These are phyloP conservation scores for Lactarius pseudohatsudake DNA, from an alignment of 768 basidiomycete species.

Conservation along the genomic window DNA sequence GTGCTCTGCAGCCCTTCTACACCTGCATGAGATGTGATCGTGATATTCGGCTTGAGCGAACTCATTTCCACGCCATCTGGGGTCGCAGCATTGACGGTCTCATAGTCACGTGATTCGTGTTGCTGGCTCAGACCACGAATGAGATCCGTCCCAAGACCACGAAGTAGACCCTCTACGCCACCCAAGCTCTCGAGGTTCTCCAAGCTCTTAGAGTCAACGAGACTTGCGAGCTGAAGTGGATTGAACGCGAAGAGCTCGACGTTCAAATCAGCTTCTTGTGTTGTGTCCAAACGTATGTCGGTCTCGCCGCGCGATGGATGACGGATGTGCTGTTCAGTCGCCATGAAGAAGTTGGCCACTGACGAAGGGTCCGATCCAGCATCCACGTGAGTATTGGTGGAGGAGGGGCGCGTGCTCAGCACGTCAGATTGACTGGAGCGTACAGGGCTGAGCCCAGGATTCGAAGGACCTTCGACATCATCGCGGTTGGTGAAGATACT, in stretches of 20 bases:
- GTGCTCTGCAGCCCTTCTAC: no score
- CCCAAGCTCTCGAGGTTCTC: slow-evolving; percentile 68
- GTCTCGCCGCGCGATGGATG: slow-evolving; percentile 7
- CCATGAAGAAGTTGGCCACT: slow-evolving; percentile 27
- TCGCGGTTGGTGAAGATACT: slow-evolving; percentile 45
- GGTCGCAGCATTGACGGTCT: no score
- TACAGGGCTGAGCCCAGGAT: slow-evolving; percentile 10
- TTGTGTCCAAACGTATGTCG: no score
- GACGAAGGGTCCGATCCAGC: slow-evolving; percentile 38
- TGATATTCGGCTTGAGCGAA: no score
- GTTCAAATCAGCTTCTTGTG: slow-evolving; percentile 38
- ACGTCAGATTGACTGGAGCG: slow-evolving; percentile 36
- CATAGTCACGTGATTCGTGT: slow-evolving; percentile 2
- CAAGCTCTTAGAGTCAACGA: slow-evolving; percentile 88
- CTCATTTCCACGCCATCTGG: no score
- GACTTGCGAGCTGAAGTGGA: slow-evolving; percentile 67
- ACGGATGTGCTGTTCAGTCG: slow-evolving; percentile 9
- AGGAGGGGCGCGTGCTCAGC: slow-evolving; percentile 38
- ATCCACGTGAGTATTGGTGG: slow-evolving; percentile 42
- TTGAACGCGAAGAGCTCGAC: slow-evolving; percentile 72
- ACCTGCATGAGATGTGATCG: no score
- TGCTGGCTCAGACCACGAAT: slow-evolving; percentile 43
- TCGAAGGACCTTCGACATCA: slow-evolving; percentile 23
- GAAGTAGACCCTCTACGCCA: slow-evolving; percentile 65
- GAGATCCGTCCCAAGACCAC: slow-evolving; percentile 69